Base-by-base conservation (phyloP, 1,139 yeast species). In the Debaryomycetaceae sp. region DNA sequence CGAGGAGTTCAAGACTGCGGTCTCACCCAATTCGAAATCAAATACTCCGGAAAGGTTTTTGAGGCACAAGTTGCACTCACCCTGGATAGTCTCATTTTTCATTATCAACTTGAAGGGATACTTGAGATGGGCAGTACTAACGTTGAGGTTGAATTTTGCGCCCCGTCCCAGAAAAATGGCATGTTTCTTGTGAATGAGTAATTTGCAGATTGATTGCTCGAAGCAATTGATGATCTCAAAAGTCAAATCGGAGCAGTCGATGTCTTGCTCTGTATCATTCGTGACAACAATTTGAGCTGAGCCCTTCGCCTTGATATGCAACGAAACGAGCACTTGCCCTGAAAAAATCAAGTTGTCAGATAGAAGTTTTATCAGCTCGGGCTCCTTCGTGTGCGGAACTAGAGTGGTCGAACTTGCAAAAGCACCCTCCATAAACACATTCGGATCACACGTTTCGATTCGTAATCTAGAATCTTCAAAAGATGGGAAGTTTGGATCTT, bases 121-220 rank as follows among this genome's bases (percentile, higher is more conserved):
- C 34, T 58, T 56, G 35, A 57, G 49, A 37, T 63, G 63, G n/a
- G 57, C 54, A 34, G 50, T 50, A 29, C 48, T 49, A 30, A 63
- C 46, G 9, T 51, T 44, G 30, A 65, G 48, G 35, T 65, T 64
- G 41, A 63, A 63, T 32, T 58, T 63, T 7, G 56, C 48, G 3
- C 46, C 41, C 35, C 56, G 53, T 1, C 52, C 51, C n/a, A 67
- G 56, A 12, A 48, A 40, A 27, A 65, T 56, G 4, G 62, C 64
- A 24, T 55, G 56, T 16, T 47, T 51, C 36, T 56, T 59, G 35
- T 54, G 56, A 16, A 62, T 51, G 18, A 48, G 41, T 7, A 56
- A 55, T 5, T 53, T 46, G 12, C 56, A 49, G 14, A 62, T 50
- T 2, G 49, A 41, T 19, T 41, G 47, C 14, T 52, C 57, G 31